Evolutionary conservation across 2,329 filamentous ascomycete species (phyloP).

Genomic region (Neophaeococcomyces mojaviensis): DNA sequence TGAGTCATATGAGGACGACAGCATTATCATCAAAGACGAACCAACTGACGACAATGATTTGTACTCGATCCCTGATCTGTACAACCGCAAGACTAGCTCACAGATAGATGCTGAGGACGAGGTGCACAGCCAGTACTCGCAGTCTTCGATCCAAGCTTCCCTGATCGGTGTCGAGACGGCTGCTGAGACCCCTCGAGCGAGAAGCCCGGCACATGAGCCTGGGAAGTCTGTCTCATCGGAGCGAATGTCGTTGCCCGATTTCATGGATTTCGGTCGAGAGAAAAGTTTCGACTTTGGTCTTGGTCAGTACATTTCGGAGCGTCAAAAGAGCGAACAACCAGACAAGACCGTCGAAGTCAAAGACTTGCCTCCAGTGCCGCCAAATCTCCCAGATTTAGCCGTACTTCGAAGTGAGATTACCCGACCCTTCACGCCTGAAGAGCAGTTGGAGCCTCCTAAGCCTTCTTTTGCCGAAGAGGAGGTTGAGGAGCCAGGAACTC

Average conservation of each 20-base stretch:
- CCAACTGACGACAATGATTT: constrained; percentile 52
- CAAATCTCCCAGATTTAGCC: constrained; percentile 29
- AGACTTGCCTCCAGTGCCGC: constrained; percentile 16
- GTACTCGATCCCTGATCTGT: constrained; percentile 61
- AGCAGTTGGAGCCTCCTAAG: constrained; percentile 18
- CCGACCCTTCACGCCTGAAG: constrained; percentile 28
- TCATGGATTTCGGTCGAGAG: constrained; percentile 41
- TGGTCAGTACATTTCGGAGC: constrained; percentile 46
- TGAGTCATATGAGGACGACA: constrained; percentile 44
- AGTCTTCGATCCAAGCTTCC: constrained; percentile 30
- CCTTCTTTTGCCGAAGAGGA: constrained; percentile 26
- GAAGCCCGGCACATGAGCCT: constrained; percentile 19
- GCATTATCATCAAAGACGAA: constrained; percentile 60
- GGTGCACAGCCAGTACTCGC: constrained; percentile 49
- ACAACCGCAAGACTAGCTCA: constrained; percentile 40
- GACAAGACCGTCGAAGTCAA: neutral
- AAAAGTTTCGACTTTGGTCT: constrained; percentile 50
- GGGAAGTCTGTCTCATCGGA: constrained; percentile 6
- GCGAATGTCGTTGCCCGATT: constrained; percentile 40
- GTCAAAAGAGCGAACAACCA: constrained; percentile 24
- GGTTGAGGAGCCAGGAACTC: constrained; percentile 57
- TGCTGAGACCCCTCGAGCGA: constrained; percentile 41
- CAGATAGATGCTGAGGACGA: constrained; percentile 36
- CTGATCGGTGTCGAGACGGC: constrained; percentile 28
- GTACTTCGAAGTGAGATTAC: constrained; percentile 32